Base-by-base conservation (phyloP, 108 stramenopile genomes). In the Pseudonitzschia multiseries region DNA sequence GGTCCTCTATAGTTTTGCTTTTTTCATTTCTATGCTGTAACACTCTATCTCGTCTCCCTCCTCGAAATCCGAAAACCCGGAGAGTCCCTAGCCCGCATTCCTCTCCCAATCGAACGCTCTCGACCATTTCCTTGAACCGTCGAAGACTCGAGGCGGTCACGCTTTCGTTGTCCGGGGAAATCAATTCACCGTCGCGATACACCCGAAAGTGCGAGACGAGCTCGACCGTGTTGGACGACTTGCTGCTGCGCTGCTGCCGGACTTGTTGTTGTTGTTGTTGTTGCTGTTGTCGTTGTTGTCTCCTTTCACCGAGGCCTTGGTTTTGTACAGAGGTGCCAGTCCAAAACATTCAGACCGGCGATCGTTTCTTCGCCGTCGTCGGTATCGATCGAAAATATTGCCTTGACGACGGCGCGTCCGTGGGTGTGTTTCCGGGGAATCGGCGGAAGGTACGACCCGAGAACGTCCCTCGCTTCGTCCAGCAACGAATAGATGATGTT, bases 1-100 rank as follows among this genome's bases (percentile, higher is more conserved):
- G n/a, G n/a, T 36, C 36, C 36, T 36, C 36, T 78, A 72, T 53
- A 78, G 42, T 27, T 54, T 46, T n/a, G 27, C 57, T 12, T 74
- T 68, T 56, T 84, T 87, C 81, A 86, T 82, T 60, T 88, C 85
- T 56, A 89, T 74, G 17, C 88, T 89, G 80, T 83, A 93, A 73
- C 89, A 90, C 68, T 91, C 89, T 36, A 91, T 84, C 42, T 80
- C 76, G 72, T 90, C 93, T 22, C 90, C 93, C 77, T 84, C 87
- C 65, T 84, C 68, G 57, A 87, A 83, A n/a, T 89, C 85, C 44
- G 76, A 76, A 77, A 81, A 88, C 12, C 84, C 88, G 40, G 70
- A 68, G 15, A 94, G 81, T 15, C 80, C 84, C n/a, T 36, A 94
- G 57, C 17, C 93, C 93, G 76, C 93, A 94, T 68, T 94, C 93